These are phyloP conservation scores for Dissophora globulifera DNA, from an alignment of 192 early-diverging fungal genomes.

Conservation along the genomic window DNA sequence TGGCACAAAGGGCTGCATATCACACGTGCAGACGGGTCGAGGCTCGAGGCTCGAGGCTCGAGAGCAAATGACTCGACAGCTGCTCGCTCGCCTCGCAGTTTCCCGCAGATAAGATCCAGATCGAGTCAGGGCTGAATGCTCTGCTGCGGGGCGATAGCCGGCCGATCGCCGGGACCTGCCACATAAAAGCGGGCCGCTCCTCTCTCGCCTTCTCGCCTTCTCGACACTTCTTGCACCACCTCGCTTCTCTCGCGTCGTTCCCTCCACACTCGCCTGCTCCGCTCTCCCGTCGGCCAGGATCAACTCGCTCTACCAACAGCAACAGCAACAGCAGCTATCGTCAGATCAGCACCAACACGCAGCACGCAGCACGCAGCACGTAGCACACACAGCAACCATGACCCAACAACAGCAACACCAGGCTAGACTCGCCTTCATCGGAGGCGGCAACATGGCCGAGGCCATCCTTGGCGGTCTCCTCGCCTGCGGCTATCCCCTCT, in stretches of 20 bases:
- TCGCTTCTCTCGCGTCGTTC: no score
- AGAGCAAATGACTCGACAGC: not conserved
- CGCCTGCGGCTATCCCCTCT: slow-evolving; percentile 75
- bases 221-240: no score
- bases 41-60: not conserved
- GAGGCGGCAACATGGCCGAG: slow-evolving; percentile 96
- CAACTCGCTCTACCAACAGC: no score
- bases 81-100: not conserved
- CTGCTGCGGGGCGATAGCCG: no score
- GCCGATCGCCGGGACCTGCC: no score
- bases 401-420: slow-evolving; percentile 39
- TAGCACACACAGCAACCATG: slow-evolving; percentile 7
- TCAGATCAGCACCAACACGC: no score
- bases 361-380: not conserved
- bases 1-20: no score
- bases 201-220: no score
- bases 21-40: not conserved
- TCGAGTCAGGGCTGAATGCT: not conserved
- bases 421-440: slow-evolving; percentile 74
- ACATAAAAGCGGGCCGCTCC: no score
- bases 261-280: no score
- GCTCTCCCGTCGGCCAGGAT: no score
- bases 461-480: slow-evolving; percentile 94
- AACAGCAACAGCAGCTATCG: not conserved
- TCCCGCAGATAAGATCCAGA: not conserved